Percentiles rank a stretch among this genome's conserved stretches.
These are phyloP conservation scores for Sequoiadendron giganteum DNA, from an alignment of 75 land plant genomes.

Conservation along the genomic window DNA sequence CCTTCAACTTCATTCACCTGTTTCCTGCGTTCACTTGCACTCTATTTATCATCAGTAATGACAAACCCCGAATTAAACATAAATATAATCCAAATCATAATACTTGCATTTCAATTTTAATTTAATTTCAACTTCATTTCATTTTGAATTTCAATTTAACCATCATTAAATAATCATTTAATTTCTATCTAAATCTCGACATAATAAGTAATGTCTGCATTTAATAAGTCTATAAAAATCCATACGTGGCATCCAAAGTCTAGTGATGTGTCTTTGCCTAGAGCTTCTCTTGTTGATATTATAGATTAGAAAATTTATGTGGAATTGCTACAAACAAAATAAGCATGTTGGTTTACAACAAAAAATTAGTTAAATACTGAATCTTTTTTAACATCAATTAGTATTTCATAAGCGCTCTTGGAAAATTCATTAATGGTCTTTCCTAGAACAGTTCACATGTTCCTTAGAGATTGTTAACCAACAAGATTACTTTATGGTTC, in stretches of 20 bases:
- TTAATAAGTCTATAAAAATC: too few species aligned
- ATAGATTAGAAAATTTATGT: slow-evolving; percentile 78
- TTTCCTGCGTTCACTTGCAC: too few species aligned
- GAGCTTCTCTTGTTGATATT: slow-evolving; percentile 80
- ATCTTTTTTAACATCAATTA: slow-evolving; percentile 87
- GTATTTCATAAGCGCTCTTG: slow-evolving; percentile 82
- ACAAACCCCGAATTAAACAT: too few species aligned
- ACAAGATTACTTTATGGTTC: slow-evolving; percentile 87
- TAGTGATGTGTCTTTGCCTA: slow-evolving; percentile 93
- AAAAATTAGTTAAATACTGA: slow-evolving; percentile 97
- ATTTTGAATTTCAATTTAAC: too few species aligned
- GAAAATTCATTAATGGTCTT: slow-evolving; percentile 85
- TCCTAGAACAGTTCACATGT: slow-evolving; percentile 80
- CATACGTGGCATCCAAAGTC: slow-evolving; percentile 93
- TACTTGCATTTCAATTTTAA: too few species aligned
- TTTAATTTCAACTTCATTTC: too few species aligned
- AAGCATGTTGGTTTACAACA: slow-evolving; percentile 91
- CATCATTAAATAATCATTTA: too few species aligned
- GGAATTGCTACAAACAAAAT: slow-evolving; percentile 76
- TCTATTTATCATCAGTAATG: too few species aligned
- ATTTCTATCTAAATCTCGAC: too few species aligned
- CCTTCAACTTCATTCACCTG: too few species aligned
- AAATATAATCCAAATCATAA: too few species aligned
- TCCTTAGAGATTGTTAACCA: slow-evolving; percentile 75
- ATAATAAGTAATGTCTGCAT: too few species aligned